Evolutionary conservation across 1,284 basidiomycete genomes (phyloP).

Genomic region (Leccinum pallidistipes): DNA sequence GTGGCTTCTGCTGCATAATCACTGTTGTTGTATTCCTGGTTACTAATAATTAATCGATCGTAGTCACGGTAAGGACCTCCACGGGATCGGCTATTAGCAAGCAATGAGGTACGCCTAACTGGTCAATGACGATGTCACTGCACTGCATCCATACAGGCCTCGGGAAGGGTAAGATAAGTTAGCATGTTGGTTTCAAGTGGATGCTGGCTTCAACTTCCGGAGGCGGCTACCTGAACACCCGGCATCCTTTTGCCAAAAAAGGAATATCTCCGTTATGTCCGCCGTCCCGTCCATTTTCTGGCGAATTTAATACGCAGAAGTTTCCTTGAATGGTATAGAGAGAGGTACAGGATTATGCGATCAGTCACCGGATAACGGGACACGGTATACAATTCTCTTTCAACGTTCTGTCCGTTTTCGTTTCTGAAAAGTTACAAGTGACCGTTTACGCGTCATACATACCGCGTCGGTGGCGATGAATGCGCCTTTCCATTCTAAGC

Average conservation of each 20-base stretch:
- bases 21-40: conserved; percentile 8
- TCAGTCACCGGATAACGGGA: conserved; percentile 25
- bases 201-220: conserved; percentile 12
- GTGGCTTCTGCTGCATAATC: conserved; percentile 1
- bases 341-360: conserved; percentile 28
- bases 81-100: conserved; percentile 1
- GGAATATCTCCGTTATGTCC: conserved; percentile 7
- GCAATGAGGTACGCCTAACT: conserved; percentile 25
- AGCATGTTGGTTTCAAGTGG: conserved; percentile 7
- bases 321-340: neutral
- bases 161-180: conserved; percentile 7
- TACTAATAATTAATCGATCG: conserved; percentile 3
- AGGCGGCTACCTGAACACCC: conserved; percentile 24
- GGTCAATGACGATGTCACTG: conserved; percentile 17
- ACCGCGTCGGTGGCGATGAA: conserved; percentile 33
- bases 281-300: neutral
- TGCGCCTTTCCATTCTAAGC: conserved; percentile 23
- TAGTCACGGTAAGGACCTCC: conserved; percentile 9
- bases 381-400: conserved; percentile 9
- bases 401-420: conserved; percentile 7
- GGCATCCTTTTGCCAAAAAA: conserved; percentile 6
- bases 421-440: conserved; percentile 11
- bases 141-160: conserved; percentile 23
- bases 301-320: neutral
- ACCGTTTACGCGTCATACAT: conserved; percentile 20